Conservation (phyloP, 1,284 basidiomycete genomes). For the Sanguinoderma infundibulare region DNA sequence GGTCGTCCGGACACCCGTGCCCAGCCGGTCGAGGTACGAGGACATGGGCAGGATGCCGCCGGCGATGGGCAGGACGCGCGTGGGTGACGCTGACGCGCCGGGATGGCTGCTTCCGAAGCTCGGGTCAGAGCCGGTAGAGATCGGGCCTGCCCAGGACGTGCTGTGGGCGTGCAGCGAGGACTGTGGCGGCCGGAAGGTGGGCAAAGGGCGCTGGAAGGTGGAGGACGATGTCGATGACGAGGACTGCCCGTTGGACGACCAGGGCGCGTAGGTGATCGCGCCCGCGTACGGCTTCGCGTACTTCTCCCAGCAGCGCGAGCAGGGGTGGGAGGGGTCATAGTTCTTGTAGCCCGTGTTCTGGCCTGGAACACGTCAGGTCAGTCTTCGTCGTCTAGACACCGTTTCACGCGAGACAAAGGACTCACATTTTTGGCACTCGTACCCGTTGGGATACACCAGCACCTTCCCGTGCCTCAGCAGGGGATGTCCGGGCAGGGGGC, state of each 20-base stretch:
- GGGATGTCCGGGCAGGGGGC: constrained; percentile 67
- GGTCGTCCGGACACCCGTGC: background rate
- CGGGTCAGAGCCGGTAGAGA: constrained; percentile 17
- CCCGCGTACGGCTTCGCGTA: constrained; percentile 63
- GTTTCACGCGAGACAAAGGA: background rate
- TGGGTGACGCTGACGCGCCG: constrained; percentile 28
- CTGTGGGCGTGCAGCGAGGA: constrained; percentile 22
- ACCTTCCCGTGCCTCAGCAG: constrained; percentile 61
- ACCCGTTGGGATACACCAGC: constrained; percentile 68
- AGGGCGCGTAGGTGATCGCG: constrained; percentile 59
- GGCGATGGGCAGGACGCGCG: constrained; percentile 28
- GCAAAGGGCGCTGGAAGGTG: constrained; percentile 46
- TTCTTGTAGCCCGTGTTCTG: constrained; percentile 74
- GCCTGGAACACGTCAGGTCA: constrained; percentile 45
- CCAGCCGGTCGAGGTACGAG: constrained; percentile 28
- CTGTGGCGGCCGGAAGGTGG: constrained; percentile 34
- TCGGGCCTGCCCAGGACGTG: constrained; percentile 18
- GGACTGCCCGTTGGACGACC: constrained; percentile 31
- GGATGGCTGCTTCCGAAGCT: constrained; percentile 18
- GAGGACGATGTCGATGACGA: constrained; percentile 25
- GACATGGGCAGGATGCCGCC: constrained; percentile 30
- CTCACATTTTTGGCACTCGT: constrained; percentile 58
- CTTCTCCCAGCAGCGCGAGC: constrained; percentile 71
- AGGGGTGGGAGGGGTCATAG: constrained; percentile 67
- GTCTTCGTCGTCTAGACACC: background rate